A percentile compares a stretch with the other conserved stretches of the same genome.
Conservation (phyloP, 139 green algal genomes). For the Yamagishiella unicocca region DNA sequence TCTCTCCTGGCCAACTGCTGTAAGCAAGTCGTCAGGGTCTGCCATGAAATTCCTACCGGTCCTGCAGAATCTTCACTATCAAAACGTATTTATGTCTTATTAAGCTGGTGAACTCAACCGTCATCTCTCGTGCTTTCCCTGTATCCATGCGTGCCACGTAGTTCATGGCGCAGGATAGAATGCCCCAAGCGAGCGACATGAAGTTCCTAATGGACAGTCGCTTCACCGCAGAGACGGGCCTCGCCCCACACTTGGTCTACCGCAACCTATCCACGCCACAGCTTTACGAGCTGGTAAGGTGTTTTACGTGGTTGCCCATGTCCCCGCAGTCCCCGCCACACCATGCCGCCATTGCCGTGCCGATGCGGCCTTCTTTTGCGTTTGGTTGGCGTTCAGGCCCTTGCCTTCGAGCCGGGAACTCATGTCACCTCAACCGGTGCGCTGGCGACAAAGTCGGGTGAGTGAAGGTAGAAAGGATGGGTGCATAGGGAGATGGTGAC, state of each 20-base stretch:
- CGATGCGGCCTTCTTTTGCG: background rate
- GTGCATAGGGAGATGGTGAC: background rate
- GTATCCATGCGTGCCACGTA: too few relatives aligned
- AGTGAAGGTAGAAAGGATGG: background rate
- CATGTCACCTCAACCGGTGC: slow-evolving; percentile 82
- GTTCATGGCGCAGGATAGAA: slow-evolving; percentile 1
- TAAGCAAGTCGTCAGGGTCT: too few relatives aligned
- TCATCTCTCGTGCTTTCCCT: too few relatives aligned
- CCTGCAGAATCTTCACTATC: too few relatives aligned
- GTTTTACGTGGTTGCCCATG: too few relatives aligned
- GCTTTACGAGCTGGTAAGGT: slow-evolving; percentile 6
- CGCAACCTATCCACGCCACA: slow-evolving; percentile 69
- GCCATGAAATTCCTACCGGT: too few relatives aligned
- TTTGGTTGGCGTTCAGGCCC: slow-evolving; percentile 55
- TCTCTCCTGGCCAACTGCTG: too few relatives aligned
- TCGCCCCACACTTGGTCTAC: slow-evolving; percentile 79
- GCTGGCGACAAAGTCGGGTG: slow-evolving; percentile 83
- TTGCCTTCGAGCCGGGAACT: slow-evolving; percentile 81
- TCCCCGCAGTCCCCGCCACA: background rate
- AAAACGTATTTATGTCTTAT: too few relatives aligned
- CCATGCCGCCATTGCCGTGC: background rate
- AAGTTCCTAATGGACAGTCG: slow-evolving; percentile 6
- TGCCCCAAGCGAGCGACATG: background rate
- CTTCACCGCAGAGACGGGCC: slow-evolving; percentile 56
- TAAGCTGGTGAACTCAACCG: too few relatives aligned